Evolutionary conservation across 352 stramenopile genomes (phyloP).

Genomic region (Aphanomyces astaci): DNA sequence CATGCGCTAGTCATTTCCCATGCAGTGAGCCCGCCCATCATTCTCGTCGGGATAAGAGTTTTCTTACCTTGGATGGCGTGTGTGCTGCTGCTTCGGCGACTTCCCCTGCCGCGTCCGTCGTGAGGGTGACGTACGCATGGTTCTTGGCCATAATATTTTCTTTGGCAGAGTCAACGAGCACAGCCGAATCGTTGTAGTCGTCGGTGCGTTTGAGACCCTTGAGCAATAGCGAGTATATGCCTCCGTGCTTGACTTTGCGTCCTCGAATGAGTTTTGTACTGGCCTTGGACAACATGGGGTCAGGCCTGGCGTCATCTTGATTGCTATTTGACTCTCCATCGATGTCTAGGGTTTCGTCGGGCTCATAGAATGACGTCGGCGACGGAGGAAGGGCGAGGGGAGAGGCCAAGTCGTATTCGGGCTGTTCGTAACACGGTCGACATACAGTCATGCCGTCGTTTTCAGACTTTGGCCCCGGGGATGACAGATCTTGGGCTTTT

Average conservation of each 20-base stretch:
- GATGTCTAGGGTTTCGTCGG: too few species aligned
- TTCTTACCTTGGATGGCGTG: constrained; percentile 19
- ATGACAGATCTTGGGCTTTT: constrained; percentile 8
- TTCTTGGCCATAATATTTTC: neutral
- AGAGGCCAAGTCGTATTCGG: constrained; percentile 63
- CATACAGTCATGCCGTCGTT: constrained; percentile 37
- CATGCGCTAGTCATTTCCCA: constrained; percentile 10
- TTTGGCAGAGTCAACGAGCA: neutral
- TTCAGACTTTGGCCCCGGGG: neutral
- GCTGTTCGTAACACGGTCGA: constrained; percentile 21
- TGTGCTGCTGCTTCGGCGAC: neutral
- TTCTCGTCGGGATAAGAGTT: neutral
- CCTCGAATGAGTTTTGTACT: constrained; percentile 16
- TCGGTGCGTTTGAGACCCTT: constrained; percentile 37
- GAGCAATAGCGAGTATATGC: constrained; percentile 69
- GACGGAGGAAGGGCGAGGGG: constrained; percentile 49
- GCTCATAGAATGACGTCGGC: constrained; percentile 18
- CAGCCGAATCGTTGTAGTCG: constrained; percentile 28
- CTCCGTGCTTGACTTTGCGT: constrained; percentile 55
- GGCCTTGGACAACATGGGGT: constrained; percentile 10
- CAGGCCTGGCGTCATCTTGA: constrained; percentile 25
- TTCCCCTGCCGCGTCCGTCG: constrained; percentile 10
- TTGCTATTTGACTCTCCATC: too few species aligned
- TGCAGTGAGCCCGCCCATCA: too few species aligned
- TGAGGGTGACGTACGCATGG: neutral